Evolutionary conservation across 768 basidiomycete species (phyloP).

Genomic region (Amyloporia xantha): DNA sequence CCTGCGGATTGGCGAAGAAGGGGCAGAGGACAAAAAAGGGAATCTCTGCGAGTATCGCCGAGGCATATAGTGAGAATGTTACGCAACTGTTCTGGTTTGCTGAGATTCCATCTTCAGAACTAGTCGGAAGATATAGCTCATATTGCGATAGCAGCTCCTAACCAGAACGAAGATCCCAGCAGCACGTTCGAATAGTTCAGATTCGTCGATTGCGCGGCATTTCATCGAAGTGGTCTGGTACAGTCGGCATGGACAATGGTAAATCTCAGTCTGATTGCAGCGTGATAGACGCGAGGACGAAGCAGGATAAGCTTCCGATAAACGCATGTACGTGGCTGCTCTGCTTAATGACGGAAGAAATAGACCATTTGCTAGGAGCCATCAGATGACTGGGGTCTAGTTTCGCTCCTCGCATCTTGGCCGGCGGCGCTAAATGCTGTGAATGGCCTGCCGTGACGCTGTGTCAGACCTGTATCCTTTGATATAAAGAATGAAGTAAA

Average conservation of each 20-base stretch:
- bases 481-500: too few species aligned
- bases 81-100: not conserved
- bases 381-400: conserved; percentile 7
- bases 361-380: not conserved
- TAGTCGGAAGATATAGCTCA: not conserved
- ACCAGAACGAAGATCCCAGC: too few species aligned
- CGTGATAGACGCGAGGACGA: conserved; percentile 1
- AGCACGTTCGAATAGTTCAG: too few species aligned
- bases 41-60: not conserved
- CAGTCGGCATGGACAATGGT: not conserved
- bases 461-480: not conserved
- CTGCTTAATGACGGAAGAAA: conserved; percentile 1
- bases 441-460: not conserved
- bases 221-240: not conserved
- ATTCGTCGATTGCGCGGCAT: not conserved
- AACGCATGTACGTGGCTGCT: conserved; percentile 3
- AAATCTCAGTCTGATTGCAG: not conserved
- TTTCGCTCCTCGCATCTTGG: not conserved
- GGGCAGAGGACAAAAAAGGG: not conserved
- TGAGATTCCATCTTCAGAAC: not conserved
- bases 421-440: not conserved
- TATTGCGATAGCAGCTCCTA: not conserved
- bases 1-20: not conserved
- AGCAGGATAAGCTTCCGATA: conserved; percentile 5
- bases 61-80: not conserved